Percentiles rank a stretch among this genome's conserved stretches.
Conservation (phyloP, 2,329 filamentous ascomycete species). For the Calycina herbarum region DNA sequence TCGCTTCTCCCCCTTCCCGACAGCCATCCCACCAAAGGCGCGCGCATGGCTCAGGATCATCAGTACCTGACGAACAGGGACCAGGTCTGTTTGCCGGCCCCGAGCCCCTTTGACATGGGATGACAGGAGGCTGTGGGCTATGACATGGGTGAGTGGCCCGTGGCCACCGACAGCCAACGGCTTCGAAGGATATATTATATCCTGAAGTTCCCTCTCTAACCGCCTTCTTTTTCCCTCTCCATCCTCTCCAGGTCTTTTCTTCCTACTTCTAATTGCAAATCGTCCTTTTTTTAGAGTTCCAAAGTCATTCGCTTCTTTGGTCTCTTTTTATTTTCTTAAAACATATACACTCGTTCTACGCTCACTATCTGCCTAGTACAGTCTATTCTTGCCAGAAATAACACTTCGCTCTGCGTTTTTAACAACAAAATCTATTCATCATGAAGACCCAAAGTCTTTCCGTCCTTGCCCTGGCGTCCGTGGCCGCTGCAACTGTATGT, state of each 20-base stretch:
- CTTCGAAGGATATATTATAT: conserved; percentile 30
- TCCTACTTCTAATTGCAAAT: conserved; percentile 29
- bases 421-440: conserved; percentile 33
- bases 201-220: conserved; percentile 24
- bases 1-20: not conserved
- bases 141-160: conserved; percentile 14
- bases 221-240: conserved; percentile 24
- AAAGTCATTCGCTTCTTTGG: conserved; percentile 49
- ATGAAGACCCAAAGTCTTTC: conserved; percentile 43
- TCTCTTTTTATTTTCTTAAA: conserved; percentile 37
- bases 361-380: conserved; percentile 23
- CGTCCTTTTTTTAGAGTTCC: conserved; percentile 35
- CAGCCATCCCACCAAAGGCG: conserved; percentile 4
- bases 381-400: conserved; percentile 30
- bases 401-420: conserved; percentile 14
- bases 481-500: conserved; percentile 44
- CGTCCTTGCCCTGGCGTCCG: conserved; percentile 48
- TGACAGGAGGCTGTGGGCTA: conserved; percentile 7
- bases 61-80: not conserved
- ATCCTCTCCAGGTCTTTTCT: conserved; percentile 32
- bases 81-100: not conserved
- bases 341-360: conserved; percentile 27
- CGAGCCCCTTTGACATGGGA: conserved; percentile 9
- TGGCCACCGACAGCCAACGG: conserved; percentile 26
- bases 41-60: conserved; percentile 11